Evolutionary conservation across 768 basidiomycete genomes (phyloP).

Genomic region (Steccherinum ochraceum): DNA sequence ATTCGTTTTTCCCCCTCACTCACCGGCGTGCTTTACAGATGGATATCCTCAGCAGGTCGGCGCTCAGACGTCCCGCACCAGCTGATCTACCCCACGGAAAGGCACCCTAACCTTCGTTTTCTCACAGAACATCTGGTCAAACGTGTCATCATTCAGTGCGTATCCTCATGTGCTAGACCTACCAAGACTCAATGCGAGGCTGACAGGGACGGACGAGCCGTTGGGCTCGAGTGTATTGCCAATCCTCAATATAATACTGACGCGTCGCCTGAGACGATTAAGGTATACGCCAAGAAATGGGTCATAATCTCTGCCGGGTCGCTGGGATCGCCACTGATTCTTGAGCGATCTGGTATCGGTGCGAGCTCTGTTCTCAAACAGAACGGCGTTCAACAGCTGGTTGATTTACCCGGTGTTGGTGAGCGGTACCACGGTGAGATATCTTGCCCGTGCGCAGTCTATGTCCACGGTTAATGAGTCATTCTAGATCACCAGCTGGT

Average conservation of each 20-base stretch:
- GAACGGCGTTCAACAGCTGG: conserved; percentile 25
- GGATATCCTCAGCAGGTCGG: conserved; percentile 41
- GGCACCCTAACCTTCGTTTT: conserved; percentile 26
- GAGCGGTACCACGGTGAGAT: conserved; percentile 33
- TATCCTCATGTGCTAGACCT: not conserved
- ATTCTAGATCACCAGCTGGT: conserved; percentile 25
- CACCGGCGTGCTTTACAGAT: no score
- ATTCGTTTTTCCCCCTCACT: no score
- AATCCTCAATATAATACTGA: conserved; percentile 22
- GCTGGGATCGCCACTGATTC: conserved; percentile 9
- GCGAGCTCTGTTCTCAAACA: conserved; percentile 22
- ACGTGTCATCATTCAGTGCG: conserved; percentile 29
- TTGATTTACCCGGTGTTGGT: conserved; percentile 39
- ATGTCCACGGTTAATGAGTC: not conserved
- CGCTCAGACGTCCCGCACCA: conserved; percentile 49
- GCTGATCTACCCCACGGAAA: conserved; percentile 29
- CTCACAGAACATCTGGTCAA: conserved; percentile 27
- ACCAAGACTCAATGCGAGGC: not conserved
- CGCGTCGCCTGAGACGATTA: conserved; percentile 3
- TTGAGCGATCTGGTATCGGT: conserved; percentile 36
- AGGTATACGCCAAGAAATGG: conserved; percentile 26
- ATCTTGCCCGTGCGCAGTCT: not conserved
- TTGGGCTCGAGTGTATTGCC: conserved; percentile 31
- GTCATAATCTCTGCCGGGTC: conserved; percentile 14
- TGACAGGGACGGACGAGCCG: conserved; percentile 27